Percentiles rank a stretch among this genome's conserved stretches.
Evolutionary conservation across 2,329 filamentous ascomycete species (phyloP).

Genomic region (Colletotrichum sp.): DNA sequence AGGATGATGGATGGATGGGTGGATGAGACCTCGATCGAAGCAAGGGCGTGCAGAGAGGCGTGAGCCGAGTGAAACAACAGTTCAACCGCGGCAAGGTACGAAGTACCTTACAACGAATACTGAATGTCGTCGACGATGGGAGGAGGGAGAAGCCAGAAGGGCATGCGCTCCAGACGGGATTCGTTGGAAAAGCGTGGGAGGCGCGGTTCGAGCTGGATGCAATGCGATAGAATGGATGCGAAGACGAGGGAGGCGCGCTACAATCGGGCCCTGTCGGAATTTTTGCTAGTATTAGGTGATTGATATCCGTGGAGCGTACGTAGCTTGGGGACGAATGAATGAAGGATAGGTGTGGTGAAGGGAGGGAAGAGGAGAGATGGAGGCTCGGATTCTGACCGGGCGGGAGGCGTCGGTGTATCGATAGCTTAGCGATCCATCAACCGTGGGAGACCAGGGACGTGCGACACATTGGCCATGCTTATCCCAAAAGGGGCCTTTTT

Average conservation of each 20-base stretch:
- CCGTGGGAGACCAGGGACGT: neutral
- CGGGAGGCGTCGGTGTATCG: conserved; percentile 16
- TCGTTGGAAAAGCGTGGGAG: neutral
- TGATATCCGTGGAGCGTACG: neutral
- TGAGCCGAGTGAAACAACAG: conserved; percentile 1
- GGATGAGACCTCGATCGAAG: neutral
- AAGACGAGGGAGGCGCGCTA: neutral
- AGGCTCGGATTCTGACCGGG: conserved; percentile 20
- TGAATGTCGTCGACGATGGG: neutral
- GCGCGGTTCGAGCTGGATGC: neutral
- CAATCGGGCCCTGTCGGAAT: neutral
- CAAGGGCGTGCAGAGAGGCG: conserved; percentile 1
- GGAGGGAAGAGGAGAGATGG: conserved; percentile 14
- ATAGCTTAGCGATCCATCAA: neutral
- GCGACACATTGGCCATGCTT: neutral
- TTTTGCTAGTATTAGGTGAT: conserved; percentile 6
- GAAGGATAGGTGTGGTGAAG: neutral
- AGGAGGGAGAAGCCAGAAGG: neutral
- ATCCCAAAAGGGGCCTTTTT: neutral
- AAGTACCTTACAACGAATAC: neutral
- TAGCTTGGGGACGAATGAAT: neutral
- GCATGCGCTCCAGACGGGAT: neutral
- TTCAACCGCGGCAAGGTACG: neutral
- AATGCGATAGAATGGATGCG: neutral
- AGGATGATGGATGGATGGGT: neutral